Conservation (phyloP, 129 eudicot species). For the Daucus carota region DNA sequence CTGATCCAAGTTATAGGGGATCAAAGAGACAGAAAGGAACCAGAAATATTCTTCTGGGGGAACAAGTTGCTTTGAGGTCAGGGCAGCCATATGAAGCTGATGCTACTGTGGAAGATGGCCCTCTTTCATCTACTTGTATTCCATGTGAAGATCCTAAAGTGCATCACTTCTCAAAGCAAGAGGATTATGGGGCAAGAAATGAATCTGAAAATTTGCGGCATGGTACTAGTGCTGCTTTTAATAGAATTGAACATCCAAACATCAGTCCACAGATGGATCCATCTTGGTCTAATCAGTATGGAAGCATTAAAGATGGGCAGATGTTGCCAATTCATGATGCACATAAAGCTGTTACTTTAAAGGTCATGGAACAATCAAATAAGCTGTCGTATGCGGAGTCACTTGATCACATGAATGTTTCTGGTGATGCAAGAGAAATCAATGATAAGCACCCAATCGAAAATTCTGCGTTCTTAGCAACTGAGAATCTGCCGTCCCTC, state of each 20-base stretch:
- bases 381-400: conserved; percentile 31
- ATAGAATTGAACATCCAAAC: conserved; percentile 37
- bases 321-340: conserved; percentile 32
- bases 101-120: conserved; percentile 14
- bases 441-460: background rate
- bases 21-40: conserved; percentile 47
- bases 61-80: conserved; percentile 20
- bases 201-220: conserved; percentile 22
- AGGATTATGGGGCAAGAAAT: conserved; percentile 27
- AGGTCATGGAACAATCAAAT: conserved; percentile 37
- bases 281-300: conserved; percentile 70
- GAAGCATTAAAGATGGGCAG: conserved; percentile 56
- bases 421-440: conserved; percentile 29
- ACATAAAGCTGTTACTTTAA: conserved; percentile 24
- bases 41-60: conserved; percentile 25
- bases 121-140: conserved; percentile 14
- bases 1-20: conserved; percentile 41
- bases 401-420: conserved; percentile 31
- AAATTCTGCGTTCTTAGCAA: background rate
- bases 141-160: conserved; percentile 36
- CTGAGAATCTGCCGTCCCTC: background rate
- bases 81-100: conserved; percentile 28
- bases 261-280: conserved; percentile 84
- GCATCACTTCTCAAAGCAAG: conserved; percentile 26
- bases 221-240: conserved; percentile 22